Conservation (phyloP, 208 protist genomes). For the Trypanosoma scelopori region DNA sequence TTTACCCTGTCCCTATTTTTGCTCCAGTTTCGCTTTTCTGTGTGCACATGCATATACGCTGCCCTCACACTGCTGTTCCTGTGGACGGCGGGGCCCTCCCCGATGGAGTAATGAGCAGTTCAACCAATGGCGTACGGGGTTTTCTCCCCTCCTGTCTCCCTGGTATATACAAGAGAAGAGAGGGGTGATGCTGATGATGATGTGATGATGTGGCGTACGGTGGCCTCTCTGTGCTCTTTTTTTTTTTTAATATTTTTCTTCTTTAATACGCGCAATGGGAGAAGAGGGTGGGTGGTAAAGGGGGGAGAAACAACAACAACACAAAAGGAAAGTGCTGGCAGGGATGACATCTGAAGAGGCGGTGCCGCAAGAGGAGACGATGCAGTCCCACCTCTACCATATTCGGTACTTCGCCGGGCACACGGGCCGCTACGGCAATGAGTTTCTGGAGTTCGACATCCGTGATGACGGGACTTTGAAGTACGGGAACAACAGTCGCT, state of each 20-base stretch:
- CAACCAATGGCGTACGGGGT: no score
- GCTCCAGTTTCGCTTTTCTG: neutral
- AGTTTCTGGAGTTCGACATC: constrained; percentile 89
- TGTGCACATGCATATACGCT: neutral
- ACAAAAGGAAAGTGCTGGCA: neutral
- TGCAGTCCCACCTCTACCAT: constrained; percentile 74
- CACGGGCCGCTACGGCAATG: constrained; percentile 86
- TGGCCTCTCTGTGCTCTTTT: neutral
- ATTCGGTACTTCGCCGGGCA: constrained; percentile 87
- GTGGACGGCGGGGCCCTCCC: no score
- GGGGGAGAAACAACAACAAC: neutral
- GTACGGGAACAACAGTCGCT: constrained; percentile 89
- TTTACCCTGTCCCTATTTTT: no score
- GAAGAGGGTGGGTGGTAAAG: neutral
- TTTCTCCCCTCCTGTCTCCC: constrained; percentile 3
- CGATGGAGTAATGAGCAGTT: no score
- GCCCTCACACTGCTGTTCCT: no score
- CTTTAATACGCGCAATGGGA: no score
- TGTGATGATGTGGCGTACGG: constrained; percentile 6
- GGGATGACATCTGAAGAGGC: constrained; percentile 6
- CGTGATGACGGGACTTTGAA: constrained; percentile 75
- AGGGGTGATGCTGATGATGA: constrained; percentile 1
- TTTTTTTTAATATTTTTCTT: constrained; percentile 4
- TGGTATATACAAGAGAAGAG: no score
- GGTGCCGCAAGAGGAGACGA: constrained; percentile 38